Evolutionary conservation across 495 filamentous ascomycete genomes (phyloP).

Genomic region (Arthonia radiata): DNA sequence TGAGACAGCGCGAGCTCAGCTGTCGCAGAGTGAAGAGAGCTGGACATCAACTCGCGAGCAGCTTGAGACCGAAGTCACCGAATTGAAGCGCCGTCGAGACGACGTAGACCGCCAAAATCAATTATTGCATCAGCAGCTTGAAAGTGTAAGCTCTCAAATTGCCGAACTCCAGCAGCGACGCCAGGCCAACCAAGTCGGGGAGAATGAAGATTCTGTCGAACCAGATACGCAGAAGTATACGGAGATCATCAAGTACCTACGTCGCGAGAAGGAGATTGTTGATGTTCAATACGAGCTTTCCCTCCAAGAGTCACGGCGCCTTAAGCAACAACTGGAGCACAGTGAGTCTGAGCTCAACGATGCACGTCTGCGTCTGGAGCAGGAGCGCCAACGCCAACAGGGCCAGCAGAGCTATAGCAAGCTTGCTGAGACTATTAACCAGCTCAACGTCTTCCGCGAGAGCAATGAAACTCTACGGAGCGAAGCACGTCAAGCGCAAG

Average conservation of each 20-base stretch:
- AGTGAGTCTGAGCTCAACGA: conserved; percentile 69
- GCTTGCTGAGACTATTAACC: conserved; percentile 76
- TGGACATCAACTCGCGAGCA: conserved; percentile 61
- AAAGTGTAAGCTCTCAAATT: conserved; percentile 57
- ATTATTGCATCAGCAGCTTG: conserved; percentile 66
- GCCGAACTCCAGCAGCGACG: conserved; percentile 50
- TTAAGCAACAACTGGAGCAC: conserved; percentile 77
- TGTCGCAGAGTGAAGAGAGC: conserved; percentile 60
- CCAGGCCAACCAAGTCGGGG: conserved; percentile 17
- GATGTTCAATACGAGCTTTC: conserved; percentile 84
- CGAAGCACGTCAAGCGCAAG: conserved; percentile 54
- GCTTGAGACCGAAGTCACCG: conserved; percentile 60
- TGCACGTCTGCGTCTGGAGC: conserved; percentile 56
- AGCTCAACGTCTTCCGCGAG: conserved; percentile 84
- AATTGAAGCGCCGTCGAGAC: conserved; percentile 51
- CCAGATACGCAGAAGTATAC: conserved; percentile 48
- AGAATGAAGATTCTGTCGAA: conserved; percentile 17
- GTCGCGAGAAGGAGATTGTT: conserved; percentile 93
- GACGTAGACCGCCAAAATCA: conserved; percentile 69
- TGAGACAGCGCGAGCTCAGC: conserved; percentile 51
- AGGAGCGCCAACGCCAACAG: conserved; percentile 57
- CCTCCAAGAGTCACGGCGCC: conserved; percentile 56
- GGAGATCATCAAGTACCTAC: conserved; percentile 69
- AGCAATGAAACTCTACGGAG: conserved; percentile 70
- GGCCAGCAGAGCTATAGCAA: conserved; percentile 56